These are phyloP conservation scores for Cystoisospora suis DNA, from an alignment of 169 alveolate genomes.

Conservation along the genomic window DNA sequence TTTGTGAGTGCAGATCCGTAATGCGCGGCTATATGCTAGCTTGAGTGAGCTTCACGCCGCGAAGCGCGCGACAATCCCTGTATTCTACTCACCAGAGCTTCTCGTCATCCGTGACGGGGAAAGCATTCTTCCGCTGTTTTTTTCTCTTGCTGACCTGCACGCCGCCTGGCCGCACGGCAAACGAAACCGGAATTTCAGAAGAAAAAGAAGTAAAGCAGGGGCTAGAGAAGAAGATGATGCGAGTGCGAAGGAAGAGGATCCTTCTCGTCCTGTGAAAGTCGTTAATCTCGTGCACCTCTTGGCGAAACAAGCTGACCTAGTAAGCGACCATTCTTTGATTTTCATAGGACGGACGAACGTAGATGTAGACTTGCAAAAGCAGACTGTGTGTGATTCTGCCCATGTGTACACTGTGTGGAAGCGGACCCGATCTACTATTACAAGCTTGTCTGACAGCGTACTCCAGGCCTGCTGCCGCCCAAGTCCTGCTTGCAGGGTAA, in stretches of 20 bases:
- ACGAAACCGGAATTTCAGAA: neutral
- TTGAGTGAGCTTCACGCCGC: neutral
- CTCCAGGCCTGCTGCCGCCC: too few species aligned
- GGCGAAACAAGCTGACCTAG: too few species aligned
- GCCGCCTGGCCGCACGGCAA: neutral
- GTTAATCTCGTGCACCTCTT: too few species aligned
- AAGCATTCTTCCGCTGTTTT: neutral
- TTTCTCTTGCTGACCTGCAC: constrained; percentile 19
- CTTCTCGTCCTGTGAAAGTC: too few species aligned
- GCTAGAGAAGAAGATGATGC: neutral
- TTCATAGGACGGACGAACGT: too few species aligned
- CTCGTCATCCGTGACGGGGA: constrained; percentile 8
- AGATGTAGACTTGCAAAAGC: neutral
- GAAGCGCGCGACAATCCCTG: neutral
- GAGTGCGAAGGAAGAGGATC: too few species aligned
- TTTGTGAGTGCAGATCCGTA: neutral
- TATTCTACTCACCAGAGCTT: neutral
- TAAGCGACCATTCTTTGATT: too few species aligned
- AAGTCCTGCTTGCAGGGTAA: too few species aligned
- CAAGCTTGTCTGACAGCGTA: too few species aligned
- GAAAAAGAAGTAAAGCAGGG: neutral
- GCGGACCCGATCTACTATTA: too few species aligned
- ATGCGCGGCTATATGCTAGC: neutral
- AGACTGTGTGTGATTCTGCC: too few species aligned
- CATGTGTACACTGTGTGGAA: too few species aligned